Evolutionary conservation across 2,329 filamentous ascomycete genomes (phyloP).

Genomic region (Diaporthe vexans): DNA sequence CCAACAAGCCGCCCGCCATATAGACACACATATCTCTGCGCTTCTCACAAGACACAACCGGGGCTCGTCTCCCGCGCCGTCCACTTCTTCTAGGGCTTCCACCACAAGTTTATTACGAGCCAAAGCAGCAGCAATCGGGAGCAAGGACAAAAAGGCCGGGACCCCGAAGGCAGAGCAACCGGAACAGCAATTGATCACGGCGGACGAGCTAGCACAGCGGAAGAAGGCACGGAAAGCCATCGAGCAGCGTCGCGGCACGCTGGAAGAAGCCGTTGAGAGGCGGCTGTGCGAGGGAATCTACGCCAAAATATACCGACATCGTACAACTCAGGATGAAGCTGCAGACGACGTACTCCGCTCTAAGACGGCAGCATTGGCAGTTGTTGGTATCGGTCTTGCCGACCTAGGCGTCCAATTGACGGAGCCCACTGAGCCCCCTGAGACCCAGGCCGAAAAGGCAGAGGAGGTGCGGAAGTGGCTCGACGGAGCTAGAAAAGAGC

Average conservation of each 20-base stretch:
- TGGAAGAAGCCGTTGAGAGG: conserved; percentile 94
- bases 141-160: conserved; percentile 63
- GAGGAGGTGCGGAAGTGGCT: conserved; percentile 81
- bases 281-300: conserved; percentile 89
- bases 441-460: conserved; percentile 70
- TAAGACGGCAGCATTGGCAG: conserved; percentile 87
- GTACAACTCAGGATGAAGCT: conserved; percentile 92
- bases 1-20: conserved; percentile 81
- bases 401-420: conserved; percentile 86
- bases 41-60: conserved; percentile 82
- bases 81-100: conserved; percentile 68
- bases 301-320: conserved; percentile 89
- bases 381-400: conserved; percentile 91
- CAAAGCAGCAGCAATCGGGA: conserved; percentile 67
- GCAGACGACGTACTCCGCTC: conserved; percentile 95
- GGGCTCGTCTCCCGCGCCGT: conserved; percentile 69
- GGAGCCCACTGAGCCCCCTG: conserved; percentile 66
- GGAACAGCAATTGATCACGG: conserved; percentile 90
- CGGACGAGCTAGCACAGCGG: conserved; percentile 84
- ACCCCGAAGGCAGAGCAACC: conserved; percentile 57
- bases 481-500: conserved; percentile 76
- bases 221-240: conserved; percentile 83
- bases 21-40: conserved; percentile 87
- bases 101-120: conserved; percentile 69
- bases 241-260: conserved; percentile 79